Evolutionary conservation across 768 basidiomycete species (phyloP).

Genomic region (Clavaria fumosa): DNA sequence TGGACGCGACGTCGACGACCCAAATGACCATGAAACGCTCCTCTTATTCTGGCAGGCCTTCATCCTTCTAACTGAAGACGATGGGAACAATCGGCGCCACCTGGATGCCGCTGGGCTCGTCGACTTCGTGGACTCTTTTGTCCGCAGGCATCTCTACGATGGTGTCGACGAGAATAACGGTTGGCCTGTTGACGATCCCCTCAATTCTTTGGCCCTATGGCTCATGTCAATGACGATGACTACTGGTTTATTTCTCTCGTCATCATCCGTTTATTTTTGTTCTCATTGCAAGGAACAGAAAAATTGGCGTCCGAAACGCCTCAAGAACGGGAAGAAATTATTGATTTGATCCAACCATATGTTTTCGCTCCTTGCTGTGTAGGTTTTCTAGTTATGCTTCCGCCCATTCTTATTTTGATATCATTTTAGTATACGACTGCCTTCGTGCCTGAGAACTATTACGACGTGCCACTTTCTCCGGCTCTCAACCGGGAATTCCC

Average conservation of each 20-base stretch:
- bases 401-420: conserved; percentile 1
- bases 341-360: conserved; percentile 25
- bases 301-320: not conserved
- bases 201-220: conserved; percentile 37
- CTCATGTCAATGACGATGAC: conserved; percentile 39
- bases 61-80: conserved; percentile 40
- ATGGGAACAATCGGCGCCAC: conserved; percentile 35
- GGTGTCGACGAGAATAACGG: conserved; percentile 18
- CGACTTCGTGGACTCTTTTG: conserved; percentile 24
- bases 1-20: conserved; percentile 14
- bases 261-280: too few species aligned
- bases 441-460: conserved; percentile 48
- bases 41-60: conserved; percentile 31
- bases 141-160: conserved; percentile 28
- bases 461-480: conserved; percentile 29
- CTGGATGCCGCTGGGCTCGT: conserved; percentile 31
- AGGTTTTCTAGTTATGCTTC: conserved; percentile 10
- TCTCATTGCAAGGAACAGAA: too few species aligned
- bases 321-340: conserved; percentile 10
- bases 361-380: conserved; percentile 38
- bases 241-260: conserved; percentile 16
- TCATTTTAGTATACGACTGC: conserved; percentile 34
- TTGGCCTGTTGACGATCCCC: conserved; percentile 36
- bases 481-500: conserved; percentile 9
- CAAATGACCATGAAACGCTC: conserved; percentile 22